These are phyloP conservation scores for Cordyceps pruinosa DNA, from an alignment of 2,329 filamentous ascomycete genomes.

Conservation along the genomic window DNA sequence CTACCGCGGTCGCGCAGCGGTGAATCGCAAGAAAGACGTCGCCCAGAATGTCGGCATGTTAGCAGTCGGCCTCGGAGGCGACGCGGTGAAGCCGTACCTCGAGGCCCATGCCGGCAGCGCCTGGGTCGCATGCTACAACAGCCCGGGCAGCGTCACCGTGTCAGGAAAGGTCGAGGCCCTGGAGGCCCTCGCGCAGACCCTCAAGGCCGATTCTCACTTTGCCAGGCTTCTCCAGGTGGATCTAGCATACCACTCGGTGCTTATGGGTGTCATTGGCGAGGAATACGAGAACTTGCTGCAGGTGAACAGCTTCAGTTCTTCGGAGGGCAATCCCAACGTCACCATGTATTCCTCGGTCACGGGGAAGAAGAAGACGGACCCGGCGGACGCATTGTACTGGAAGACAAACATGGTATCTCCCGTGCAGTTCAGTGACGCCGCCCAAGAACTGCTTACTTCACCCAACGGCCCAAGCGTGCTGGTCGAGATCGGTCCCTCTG, in stretches of 20 bases:
- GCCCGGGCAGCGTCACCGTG: conserved; percentile 35
- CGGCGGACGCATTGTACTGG: conserved; percentile 13
- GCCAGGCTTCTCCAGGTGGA: conserved; percentile 36
- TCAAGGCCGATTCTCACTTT: conserved; percentile 32
- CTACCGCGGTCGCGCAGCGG: conserved; percentile 20
- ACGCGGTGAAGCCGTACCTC: not conserved
- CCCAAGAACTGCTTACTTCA: conserved; percentile 5
- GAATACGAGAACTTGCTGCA: not conserved
- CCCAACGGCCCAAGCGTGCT: not conserved
- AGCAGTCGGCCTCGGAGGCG: not conserved
- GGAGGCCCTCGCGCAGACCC: conserved; percentile 31
- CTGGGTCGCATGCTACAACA: conserved; percentile 31
- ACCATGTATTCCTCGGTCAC: conserved; percentile 4
- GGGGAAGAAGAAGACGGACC: not conserved
- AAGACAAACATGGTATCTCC: conserved; percentile 15
- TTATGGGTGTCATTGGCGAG: conserved; percentile 29
- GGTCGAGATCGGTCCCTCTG: not conserved
- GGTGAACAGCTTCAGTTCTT: not conserved
- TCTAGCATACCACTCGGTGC: conserved; percentile 41
- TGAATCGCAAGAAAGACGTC: conserved; percentile 1
- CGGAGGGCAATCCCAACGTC: not conserved
- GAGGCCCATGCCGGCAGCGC: not conserved
- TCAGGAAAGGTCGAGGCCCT: conserved; percentile 24
- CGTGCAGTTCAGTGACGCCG: conserved; percentile 11
- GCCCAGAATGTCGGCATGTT: conserved; percentile 41